phyloP scores from a whole-genome alignment of 2,329 filamentous ascomycete species.

The Trichoderma breve region DNA sequence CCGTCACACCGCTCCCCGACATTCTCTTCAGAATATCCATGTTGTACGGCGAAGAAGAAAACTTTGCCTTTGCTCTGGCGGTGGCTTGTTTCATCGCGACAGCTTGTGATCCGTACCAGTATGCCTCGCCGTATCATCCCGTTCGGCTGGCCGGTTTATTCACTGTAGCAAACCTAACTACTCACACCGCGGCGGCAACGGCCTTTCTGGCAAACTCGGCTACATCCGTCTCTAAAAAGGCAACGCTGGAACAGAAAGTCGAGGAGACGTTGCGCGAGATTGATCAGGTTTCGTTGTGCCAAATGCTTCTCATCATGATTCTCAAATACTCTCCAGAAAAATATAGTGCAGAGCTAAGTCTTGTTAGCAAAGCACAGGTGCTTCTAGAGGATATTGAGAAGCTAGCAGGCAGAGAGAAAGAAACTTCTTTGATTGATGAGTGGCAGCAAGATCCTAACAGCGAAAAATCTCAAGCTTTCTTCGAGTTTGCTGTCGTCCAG shows the following conservation, averaged over 20 bases:
- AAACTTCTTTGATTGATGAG: constrained; percentile 42
- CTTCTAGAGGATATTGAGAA: constrained; percentile 51
- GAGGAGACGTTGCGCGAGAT: constrained; percentile 40
- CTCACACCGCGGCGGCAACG: constrained; percentile 46
- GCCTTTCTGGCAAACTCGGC: constrained; percentile 29
- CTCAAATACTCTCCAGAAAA: constrained; percentile 41
- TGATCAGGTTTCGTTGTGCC: constrained; percentile 54
- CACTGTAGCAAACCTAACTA: constrained; percentile 51
- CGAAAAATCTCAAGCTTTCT: constrained; percentile 45
- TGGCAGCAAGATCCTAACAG: constrained; percentile 44
- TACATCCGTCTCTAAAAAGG: constrained; percentile 27
- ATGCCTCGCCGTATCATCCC: constrained; percentile 49
- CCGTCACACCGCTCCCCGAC: constrained; percentile 48
- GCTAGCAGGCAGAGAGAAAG: constrained; percentile 45
- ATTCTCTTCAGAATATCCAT: constrained; percentile 46
- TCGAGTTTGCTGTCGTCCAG: constrained; percentile 48
- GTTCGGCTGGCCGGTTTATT: constrained; percentile 51
- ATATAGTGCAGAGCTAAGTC: constrained; percentile 46
- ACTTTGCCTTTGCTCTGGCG: constrained; percentile 45
- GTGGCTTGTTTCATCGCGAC: constrained; percentile 48
- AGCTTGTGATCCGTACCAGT: constrained; percentile 49
- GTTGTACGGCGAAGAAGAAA: constrained; percentile 43
- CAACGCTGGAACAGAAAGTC: constrained; percentile 26
- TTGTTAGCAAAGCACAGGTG: constrained; percentile 43
- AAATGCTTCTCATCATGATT: constrained; percentile 52